Evolutionary conservation across 1,139 yeast species (phyloP).

Genomic region (Debaryomyces psychrophilus): DNA sequence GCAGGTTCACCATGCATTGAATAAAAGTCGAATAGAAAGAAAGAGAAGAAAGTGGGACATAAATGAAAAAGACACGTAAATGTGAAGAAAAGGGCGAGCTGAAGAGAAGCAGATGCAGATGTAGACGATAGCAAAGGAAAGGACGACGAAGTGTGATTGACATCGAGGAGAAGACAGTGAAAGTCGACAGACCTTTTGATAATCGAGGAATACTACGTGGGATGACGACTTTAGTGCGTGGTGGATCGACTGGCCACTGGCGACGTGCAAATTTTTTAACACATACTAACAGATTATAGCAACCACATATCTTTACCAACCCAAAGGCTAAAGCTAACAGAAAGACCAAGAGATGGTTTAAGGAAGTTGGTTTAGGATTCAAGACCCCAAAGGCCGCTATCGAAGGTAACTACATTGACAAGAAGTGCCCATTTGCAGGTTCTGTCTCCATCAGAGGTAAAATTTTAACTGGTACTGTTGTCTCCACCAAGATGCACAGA

Average conservation of each 20-base stretch:
- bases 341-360: slow-evolving; percentile 99
- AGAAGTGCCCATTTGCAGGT: slow-evolving; percentile 99
- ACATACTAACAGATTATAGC: slow-evolving; percentile 60
- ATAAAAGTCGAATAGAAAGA: not conserved
- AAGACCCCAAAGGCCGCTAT: slow-evolving; percentile 99
- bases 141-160: not conserved
- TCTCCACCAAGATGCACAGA: slow-evolving; percentile 99
- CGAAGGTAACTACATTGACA: slow-evolving; percentile 98
- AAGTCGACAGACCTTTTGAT: not conserved
- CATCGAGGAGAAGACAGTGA: not conserved
- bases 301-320: slow-evolving; percentile 99
- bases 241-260: too few species aligned
- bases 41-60: not conserved
- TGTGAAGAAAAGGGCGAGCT: not conserved
- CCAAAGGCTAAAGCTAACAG: slow-evolving; percentile 99
- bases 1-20: not conserved
- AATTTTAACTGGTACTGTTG: slow-evolving; percentile 98
- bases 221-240: not conserved
- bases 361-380: slow-evolving; percentile 99
- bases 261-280: not conserved
- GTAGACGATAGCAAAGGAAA: not conserved
- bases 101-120: too few species aligned
- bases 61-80: not conserved
- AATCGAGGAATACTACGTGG: not conserved
- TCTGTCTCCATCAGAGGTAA: slow-evolving; percentile 98